Percentiles rank a stretch among this genome's conserved stretches.
phyloP scores from a whole-genome alignment of 2,329 filamentous ascomycete genomes.

The Neofusicoccum ribis region DNA sequence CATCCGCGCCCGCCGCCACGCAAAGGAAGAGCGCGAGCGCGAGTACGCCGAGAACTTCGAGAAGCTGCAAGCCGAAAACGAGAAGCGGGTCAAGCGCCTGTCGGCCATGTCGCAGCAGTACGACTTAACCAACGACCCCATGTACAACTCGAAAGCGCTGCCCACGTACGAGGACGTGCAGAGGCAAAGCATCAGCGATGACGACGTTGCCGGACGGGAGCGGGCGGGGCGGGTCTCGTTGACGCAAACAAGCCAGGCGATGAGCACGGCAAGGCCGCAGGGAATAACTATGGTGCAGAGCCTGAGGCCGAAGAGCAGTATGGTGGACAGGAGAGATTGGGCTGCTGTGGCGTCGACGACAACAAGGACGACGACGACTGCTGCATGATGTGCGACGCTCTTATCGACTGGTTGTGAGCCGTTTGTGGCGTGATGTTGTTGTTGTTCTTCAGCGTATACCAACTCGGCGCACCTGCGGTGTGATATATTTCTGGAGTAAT shows the following conservation, averaged over 20 bases:
- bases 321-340: conserved; percentile 1
- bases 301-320: neutral
- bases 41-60: conserved; percentile 18
- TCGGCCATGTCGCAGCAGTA: too few relatives aligned
- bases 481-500: neutral
- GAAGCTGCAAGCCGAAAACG: neutral
- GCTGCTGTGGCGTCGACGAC: neutral
- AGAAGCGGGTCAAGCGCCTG: conserved; percentile 8
- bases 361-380: neutral
- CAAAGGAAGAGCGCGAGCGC: neutral
- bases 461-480: too few relatives aligned
- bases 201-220: too few relatives aligned
- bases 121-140: too few relatives aligned
- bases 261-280: too few relatives aligned
- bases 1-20: neutral
- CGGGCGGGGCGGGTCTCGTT: too few relatives aligned
- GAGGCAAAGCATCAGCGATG: too few relatives aligned
- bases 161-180: too few relatives aligned
- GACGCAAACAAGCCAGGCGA: too few relatives aligned
- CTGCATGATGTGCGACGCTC: neutral
- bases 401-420: neutral
- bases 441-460: neutral
- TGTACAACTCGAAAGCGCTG: too few relatives aligned
- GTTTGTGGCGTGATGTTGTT: neutral
- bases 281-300: neutral